A percentile compares a stretch with the other conserved stretches of the same genome.
Evolutionary conservation across 208 protist genomes (phyloP).

Genomic region (Leishmania lainsoni): DNA sequence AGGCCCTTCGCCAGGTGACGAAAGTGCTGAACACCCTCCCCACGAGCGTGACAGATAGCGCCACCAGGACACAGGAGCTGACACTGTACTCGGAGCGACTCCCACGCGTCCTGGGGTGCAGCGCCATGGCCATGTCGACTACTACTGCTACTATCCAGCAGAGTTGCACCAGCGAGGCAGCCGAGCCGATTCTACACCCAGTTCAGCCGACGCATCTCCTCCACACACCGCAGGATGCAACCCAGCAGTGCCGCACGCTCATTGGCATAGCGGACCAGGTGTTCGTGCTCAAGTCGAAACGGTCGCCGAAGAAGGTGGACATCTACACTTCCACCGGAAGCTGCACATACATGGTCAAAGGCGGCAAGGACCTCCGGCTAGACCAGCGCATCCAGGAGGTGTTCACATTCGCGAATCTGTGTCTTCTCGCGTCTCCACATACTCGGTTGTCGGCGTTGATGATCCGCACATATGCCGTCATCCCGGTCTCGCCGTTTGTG

Average conservation of each 20-base stretch:
- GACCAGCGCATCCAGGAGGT: conserved; percentile 94
- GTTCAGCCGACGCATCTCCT: conserved; percentile 12
- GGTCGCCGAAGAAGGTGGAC: conserved; percentile 86
- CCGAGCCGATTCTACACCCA: conserved; percentile 7
- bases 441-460: conserved; percentile 25
- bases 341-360: conserved; percentile 92
- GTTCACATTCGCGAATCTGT: conserved; percentile 87
- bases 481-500: conserved; percentile 85
- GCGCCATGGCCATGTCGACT: neutral
- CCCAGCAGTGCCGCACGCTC: conserved; percentile 16
- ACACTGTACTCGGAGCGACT: conserved; percentile 8
- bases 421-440: conserved; percentile 23
- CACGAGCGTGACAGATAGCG: neutral
- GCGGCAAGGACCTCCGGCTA: conserved; percentile 93
- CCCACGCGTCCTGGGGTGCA: neutral
- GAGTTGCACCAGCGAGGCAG: neutral
- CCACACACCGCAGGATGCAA: neutral
- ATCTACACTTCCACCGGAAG: conserved; percentile 79
- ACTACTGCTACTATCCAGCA: neutral
- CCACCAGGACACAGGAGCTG: conserved; percentile 5
- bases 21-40: neutral
- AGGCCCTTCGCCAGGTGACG: neutral
- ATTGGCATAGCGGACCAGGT: conserved; percentile 61
- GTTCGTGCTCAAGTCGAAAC: conserved; percentile 80
- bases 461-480: conserved; percentile 81